Base-by-base conservation (phyloP, 108 stramenopile species). In the Poteriospumella lacustris region DNA sequence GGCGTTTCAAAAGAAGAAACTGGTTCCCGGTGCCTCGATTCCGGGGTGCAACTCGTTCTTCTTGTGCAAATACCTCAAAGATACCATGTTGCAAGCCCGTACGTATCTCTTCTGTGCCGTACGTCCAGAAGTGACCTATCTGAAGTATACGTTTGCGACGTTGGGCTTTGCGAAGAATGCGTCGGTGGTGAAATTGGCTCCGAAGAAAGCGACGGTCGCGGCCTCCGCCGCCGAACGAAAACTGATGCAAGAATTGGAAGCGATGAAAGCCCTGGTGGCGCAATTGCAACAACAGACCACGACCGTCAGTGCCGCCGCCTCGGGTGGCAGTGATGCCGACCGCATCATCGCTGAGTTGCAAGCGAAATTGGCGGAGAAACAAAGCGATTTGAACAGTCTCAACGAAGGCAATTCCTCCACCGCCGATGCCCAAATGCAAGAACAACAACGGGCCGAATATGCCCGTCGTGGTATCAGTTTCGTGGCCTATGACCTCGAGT, bases 31-130 rank as follows among this genome's bases (percentile, higher is more conserved):
- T 3, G 59, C 39, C 38, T 82, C 83, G 1, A 87, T 88, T 2
- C 87, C 87, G 52, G 87, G 87, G 42, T 87, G 86, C 68, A 88
- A 88, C 86, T 81, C 85, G 31, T 87, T 85, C 78, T 88, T 88
- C 83, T 81, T 88, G 52, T 88, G 85, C 80, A 88, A 88, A 80
- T 88, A 85, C 68, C 80, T 88, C n/a, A 88, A 88, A 82, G 87
- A 88, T 82, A 88, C 87, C 44, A 88, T 88, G 84, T 84, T 88
- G 34, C 84, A 86, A 58, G 86, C 84, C 31, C 75, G 84, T 58
- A 86, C 87, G 15, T 88, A 87, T 77, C 80, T 88, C 3, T 87
- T 88, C 76, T 86, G 85, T 75, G 87, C 87, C 44, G 81, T 88
- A 41, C 81, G 87, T 19, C 87, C 87, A 34, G 87, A 88, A 80